phyloP scores from a whole-genome alignment of 768 basidiomycete species.

The Amanita pseudoporphyria region DNA sequence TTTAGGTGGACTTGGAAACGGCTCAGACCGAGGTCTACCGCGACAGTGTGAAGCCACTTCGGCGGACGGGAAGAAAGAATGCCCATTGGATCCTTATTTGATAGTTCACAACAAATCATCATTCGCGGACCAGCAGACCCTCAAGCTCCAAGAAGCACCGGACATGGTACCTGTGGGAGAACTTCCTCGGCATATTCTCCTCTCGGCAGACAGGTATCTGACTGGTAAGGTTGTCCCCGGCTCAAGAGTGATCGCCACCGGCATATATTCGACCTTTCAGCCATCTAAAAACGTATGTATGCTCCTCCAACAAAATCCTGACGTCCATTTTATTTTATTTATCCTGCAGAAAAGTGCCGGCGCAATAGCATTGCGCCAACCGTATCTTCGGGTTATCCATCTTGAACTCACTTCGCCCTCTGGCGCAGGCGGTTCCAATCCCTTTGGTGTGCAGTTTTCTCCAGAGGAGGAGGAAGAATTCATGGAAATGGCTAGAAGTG shows the following conservation, averaged over 20 bases:
- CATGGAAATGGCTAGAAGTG: constrained; percentile 78
- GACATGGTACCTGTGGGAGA: constrained; percentile 99
- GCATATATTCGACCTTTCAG: constrained; percentile 95
- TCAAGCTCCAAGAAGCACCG: constrained; percentile 97
- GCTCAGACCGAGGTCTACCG: constrained; percentile 78
- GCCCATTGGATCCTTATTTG: constrained; percentile 91
- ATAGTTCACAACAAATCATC: constrained; percentile 91
- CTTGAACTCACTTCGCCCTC: constrained; percentile 82
- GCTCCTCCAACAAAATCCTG: neutral
- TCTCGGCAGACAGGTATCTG: constrained; percentile 85
- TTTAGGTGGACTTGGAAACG: constrained; percentile 80
- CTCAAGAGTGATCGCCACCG: constrained; percentile 90
- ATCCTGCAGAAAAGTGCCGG: constrained; percentile 58
- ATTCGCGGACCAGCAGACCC: constrained; percentile 92
- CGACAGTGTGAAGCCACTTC: constrained; percentile 79
- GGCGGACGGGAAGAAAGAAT: constrained; percentile 82
- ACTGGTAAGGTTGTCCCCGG: constrained; percentile 94
- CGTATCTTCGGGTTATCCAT: constrained; percentile 90
- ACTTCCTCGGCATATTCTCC: constrained; percentile 87
- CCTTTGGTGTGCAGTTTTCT: constrained; percentile 81
- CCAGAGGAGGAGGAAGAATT: constrained; percentile 98
- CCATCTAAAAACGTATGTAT: constrained; percentile 68
- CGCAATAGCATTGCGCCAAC: constrained; percentile 84
- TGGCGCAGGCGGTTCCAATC: constrained; percentile 64
- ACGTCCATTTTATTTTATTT: neutral